These are phyloP conservation scores for Schwanniomyces vanrijiae DNA, from an alignment of 805 yeast genomes.

Conservation along the genomic window DNA sequence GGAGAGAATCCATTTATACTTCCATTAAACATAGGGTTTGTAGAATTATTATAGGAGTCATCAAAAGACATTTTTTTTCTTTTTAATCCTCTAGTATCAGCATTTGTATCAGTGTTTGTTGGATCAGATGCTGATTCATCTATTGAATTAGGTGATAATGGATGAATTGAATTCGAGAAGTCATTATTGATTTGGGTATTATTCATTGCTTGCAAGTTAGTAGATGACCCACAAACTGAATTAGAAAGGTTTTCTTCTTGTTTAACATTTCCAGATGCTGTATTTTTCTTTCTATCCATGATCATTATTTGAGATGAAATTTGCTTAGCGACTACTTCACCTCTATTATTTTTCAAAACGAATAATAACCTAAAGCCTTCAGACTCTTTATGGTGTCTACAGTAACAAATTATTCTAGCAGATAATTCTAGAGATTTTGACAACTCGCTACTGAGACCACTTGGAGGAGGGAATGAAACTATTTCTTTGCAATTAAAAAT, in stretches of 20 bases:
- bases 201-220: slow-evolving; percentile 15
- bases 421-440: slow-evolving; percentile 47
- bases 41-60: slow-evolving; percentile 35
- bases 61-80: slow-evolving; percentile 51
- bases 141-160: slow-evolving; percentile 62
- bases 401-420: slow-evolving; percentile 89
- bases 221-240: slow-evolving; percentile 19
- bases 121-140: slow-evolving; percentile 62
- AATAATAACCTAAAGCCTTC: slow-evolving; percentile 77
- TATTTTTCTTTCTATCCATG: slow-evolving; percentile 87
- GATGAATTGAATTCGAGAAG: slow-evolving; percentile 19
- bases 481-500: slow-evolving; percentile 91
- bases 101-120: slow-evolving; percentile 33
- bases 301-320: slow-evolving; percentile 78
- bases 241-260: slow-evolving; percentile 15
- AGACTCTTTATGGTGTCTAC: slow-evolving; percentile 91
- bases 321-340: slow-evolving; percentile 68
- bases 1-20: slow-evolving; percentile 46
- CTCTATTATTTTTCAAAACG: slow-evolving; percentile 60
- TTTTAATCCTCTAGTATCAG: slow-evolving; percentile 41
- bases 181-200: slow-evolving; percentile 4
- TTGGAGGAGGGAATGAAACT: slow-evolving; percentile 66
- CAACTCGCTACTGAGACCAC: slow-evolving; percentile 33
- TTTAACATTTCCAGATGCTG: slow-evolving; percentile 18
- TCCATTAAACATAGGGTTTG: slow-evolving; percentile 41